Evolutionary conservation across 2,329 filamentous ascomycete genomes (phyloP).

Genomic region (Botrytis sinoallii): DNA sequence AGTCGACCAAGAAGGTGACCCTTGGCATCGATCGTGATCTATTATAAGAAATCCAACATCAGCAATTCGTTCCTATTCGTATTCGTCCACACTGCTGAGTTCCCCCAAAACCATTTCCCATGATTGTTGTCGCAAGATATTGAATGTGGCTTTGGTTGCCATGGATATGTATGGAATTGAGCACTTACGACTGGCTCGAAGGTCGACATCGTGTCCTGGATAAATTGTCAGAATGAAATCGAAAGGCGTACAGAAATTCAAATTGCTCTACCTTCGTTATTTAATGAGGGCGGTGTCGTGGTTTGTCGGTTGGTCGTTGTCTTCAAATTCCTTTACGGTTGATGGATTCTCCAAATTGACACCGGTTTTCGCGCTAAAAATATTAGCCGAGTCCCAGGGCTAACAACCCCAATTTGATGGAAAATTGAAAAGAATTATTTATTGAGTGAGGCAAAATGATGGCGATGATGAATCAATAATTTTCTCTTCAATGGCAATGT

Average conservation of each 20-base stretch:
- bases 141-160: conserved; percentile 7
- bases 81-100: conserved; percentile 21
- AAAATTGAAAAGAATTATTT: conserved; percentile 21
- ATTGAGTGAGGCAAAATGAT: background rate
- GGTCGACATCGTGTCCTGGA: conserved; percentile 57
- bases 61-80: conserved; percentile 27
- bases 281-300: conserved; percentile 37
- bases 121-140: conserved; percentile 21
- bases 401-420: conserved; percentile 24
- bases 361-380: conserved; percentile 13
- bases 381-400: conserved; percentile 29
- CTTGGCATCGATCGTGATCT: conserved; percentile 99
- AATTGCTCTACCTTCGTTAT: conserved; percentile 39
- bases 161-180: conserved; percentile 15
- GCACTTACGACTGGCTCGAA: conserved; percentile 69
- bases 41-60: conserved; percentile 39
- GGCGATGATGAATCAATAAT: background rate
- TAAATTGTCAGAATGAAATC: conserved; percentile 36
- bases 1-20: conserved; percentile 99
- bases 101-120: conserved; percentile 6
- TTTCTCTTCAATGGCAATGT: background rate
- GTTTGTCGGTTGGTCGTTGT: conserved; percentile 33
- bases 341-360: conserved; percentile 16
- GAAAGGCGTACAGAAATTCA: background rate
- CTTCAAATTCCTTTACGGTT: conserved; percentile 17